Percentiles rank a stretch among this genome's conserved stretches.
These are phyloP conservation scores for Daldinia sp. DNA, from an alignment of 2,329 filamentous ascomycete species.

Conservation along the genomic window DNA sequence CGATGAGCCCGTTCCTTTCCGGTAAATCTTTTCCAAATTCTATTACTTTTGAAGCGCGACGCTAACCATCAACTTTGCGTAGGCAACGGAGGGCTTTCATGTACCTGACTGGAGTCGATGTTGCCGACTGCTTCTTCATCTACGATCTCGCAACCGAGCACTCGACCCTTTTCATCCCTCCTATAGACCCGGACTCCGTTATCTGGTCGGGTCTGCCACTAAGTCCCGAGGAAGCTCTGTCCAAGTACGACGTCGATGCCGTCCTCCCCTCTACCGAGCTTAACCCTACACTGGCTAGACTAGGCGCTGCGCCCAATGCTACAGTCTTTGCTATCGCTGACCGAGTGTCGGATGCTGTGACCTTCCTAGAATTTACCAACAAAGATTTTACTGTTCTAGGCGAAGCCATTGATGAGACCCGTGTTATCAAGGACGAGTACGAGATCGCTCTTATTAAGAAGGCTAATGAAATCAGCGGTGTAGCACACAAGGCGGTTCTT, in stretches of 20 bases:
- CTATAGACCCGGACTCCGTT: slow-evolving; percentile 86
- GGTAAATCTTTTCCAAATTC: slow-evolving; percentile 60
- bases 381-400: slow-evolving; percentile 70
- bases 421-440: slow-evolving; percentile 79
- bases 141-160: slow-evolving; percentile 82
- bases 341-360: slow-evolving; percentile 78
- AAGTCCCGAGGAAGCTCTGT: slow-evolving; percentile 78
- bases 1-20: slow-evolving; percentile 84
- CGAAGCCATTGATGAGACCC: slow-evolving; percentile 74
- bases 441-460: slow-evolving; percentile 79
- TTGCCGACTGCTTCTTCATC: slow-evolving; percentile 82
- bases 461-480: slow-evolving; percentile 77
- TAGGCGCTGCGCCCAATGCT: slow-evolving; percentile 57
- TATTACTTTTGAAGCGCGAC: neutral
- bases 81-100: slow-evolving; percentile 94
- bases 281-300: slow-evolving; percentile 74
- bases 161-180: slow-evolving; percentile 90
- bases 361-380: slow-evolving; percentile 76
- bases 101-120: slow-evolving; percentile 86
- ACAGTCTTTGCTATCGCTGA: slow-evolving; percentile 82
- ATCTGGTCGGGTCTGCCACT: slow-evolving; percentile 94
- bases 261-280: slow-evolving; percentile 80
- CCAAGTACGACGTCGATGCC: slow-evolving; percentile 83
- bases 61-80: slow-evolving; percentile 24
- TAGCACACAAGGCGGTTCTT: slow-evolving; percentile 74